Percentiles rank a stretch among this genome's conserved stretches.
phyloP scores from a whole-genome alignment of 345 rosid genomes.

The Lumnitzera littorea region DNA sequence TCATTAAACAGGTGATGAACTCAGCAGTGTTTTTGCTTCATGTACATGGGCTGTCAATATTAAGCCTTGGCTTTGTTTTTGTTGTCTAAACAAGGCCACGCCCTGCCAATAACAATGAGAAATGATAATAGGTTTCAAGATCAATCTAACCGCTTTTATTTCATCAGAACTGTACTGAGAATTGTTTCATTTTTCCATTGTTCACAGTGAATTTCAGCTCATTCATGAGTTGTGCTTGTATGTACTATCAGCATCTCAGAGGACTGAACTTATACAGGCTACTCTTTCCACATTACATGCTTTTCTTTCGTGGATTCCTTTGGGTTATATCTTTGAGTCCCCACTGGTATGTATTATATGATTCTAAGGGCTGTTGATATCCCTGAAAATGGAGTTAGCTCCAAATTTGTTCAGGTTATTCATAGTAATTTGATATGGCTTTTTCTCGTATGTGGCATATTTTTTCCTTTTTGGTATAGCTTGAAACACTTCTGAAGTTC shows the following conservation, averaged over 20 bases:
- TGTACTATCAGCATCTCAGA: slow-evolving; percentile 92
- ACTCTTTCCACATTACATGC: slow-evolving; percentile 96
- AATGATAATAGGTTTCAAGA: too few species aligned
- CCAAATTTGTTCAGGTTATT: slow-evolving; percentile 13
- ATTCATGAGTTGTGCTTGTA: slow-evolving; percentile 96
- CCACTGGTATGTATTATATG: slow-evolving; percentile 54
- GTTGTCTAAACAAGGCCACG: too few species aligned
- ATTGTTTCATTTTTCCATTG: slow-evolving; percentile 13
- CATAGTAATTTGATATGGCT: slow-evolving; percentile 1
- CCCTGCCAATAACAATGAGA: too few species aligned
- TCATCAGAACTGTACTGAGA: slow-evolving; percentile 2
- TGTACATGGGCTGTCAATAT: too few species aligned
- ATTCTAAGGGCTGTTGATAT: background rate
- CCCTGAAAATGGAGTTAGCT: background rate
- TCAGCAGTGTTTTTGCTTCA: background rate
- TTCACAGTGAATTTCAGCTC: slow-evolving; percentile 93
- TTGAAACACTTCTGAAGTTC: slow-evolving; percentile 88
- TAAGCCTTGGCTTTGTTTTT: too few species aligned
- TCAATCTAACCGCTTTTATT: too few species aligned
- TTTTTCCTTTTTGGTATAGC: slow-evolving; percentile 31
- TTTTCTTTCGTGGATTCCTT: slow-evolving; percentile 97
- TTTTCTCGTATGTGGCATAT: background rate
- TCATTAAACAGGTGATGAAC: slow-evolving; percentile 70
- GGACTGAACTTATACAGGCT: slow-evolving; percentile 90
- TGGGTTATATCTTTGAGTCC: slow-evolving; percentile 99